A percentile compares a stretch with the other conserved stretches of the same genome.
Evolutionary conservation across 2,329 filamentous ascomycete genomes (phyloP).

Genomic region (Alternaria rosae): DNA sequence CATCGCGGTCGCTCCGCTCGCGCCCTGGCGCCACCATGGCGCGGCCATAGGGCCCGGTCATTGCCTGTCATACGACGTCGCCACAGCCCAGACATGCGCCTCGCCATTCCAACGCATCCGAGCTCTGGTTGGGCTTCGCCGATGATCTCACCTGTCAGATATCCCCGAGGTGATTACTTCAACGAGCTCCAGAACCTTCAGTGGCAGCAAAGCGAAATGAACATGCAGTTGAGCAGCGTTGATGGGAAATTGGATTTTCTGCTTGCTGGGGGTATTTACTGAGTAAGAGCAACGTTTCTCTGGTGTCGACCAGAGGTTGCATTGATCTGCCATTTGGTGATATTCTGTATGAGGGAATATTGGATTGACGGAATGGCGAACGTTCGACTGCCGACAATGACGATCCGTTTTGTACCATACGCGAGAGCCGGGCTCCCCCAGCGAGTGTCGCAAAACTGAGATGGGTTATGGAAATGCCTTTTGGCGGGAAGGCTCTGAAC

Average conservation of each 20-base stretch:
- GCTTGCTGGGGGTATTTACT: not conserved
- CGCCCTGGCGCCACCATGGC: not conserved
- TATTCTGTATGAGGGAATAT: not conserved
- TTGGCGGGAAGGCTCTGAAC: not conserved
- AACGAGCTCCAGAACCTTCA: not conserved
- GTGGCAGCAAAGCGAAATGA: conserved; percentile 1
- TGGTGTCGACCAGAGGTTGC: not conserved
- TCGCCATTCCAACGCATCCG: not conserved
- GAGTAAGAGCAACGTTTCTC: not conserved
- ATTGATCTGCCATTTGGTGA: not conserved
- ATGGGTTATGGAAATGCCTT: not conserved
- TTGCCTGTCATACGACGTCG: conserved; percentile 1
- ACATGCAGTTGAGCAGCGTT: not conserved
- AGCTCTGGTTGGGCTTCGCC: not conserved
- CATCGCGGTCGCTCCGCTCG: not conserved
- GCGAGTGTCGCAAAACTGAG: no score
- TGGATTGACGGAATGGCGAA: not conserved
- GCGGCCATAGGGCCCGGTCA: not conserved
- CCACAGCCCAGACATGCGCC: not conserved
- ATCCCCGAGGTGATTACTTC: not conserved
- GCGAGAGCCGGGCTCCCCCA: not conserved
- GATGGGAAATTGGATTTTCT: not conserved
- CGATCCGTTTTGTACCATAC: not conserved
- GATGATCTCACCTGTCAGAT: not conserved
- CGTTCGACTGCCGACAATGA: not conserved